Conservation (phyloP, 208 protist genomes). For the Leishmania braziliensis region DNA sequence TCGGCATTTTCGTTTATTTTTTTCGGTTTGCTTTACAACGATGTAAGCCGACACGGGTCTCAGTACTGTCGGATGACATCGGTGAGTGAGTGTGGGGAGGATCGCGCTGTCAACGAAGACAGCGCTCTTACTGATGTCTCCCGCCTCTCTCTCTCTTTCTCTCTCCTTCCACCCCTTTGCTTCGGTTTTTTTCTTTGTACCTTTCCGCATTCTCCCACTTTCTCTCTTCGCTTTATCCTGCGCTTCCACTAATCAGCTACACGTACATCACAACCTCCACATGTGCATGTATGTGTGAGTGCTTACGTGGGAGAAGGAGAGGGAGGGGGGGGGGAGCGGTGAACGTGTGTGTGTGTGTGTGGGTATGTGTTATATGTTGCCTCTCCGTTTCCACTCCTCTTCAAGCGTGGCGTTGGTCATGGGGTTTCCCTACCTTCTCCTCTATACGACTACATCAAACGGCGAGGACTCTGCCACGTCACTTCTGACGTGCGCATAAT, state of each 20-base stretch:
- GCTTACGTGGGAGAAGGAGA: not conserved
- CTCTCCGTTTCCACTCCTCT: not conserved
- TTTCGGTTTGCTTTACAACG: not conserved
- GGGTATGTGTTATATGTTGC: too few species aligned
- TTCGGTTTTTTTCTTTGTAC: too few species aligned
- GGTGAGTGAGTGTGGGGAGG: not conserved
- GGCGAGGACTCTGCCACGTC: not conserved
- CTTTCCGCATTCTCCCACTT: not conserved
- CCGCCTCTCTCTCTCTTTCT: not conserved
- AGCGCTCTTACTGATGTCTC: constrained; percentile 14
- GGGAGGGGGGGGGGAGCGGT: not conserved
- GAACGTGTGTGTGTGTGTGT: not conserved
- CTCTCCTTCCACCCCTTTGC: too few species aligned
- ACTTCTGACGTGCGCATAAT: not conserved
- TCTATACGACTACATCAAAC: not conserved
- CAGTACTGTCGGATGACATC: not conserved
- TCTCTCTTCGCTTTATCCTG: not conserved
- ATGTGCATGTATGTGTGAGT: not conserved
- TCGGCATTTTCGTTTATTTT: not conserved
- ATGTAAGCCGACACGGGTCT: not conserved
- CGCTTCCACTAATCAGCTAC: not conserved
- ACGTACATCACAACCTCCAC: not conserved
- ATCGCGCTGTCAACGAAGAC: not conserved
- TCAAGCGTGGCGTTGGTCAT: not conserved
- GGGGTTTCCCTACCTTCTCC: not conserved